Conservation (phyloP, 2,329 filamentous ascomycete species). For the Venturia oleaginea region DNA sequence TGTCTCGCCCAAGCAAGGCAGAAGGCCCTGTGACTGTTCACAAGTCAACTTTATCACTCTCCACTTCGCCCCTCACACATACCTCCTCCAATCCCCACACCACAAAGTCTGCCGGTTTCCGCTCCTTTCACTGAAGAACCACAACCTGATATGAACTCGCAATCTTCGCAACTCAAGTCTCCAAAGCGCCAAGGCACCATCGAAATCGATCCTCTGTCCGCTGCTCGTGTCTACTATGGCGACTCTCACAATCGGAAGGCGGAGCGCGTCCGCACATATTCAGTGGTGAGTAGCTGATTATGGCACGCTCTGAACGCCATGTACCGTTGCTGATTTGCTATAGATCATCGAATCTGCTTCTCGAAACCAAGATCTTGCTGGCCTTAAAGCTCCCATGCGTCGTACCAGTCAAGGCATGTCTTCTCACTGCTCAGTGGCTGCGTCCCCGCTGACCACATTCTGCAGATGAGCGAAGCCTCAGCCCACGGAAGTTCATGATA, state of each 20-base stretch:
- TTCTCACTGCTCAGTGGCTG: not conserved
- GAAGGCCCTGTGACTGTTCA: not conserved
- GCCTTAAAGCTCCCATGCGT: constrained; percentile 17
- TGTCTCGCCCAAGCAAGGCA: not conserved
- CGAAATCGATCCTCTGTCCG: constrained; percentile 47
- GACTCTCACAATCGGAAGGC: constrained; percentile 38
- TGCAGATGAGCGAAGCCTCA: constrained; percentile 61
- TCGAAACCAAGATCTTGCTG: constrained; percentile 14
- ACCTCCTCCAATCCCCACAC: not conserved
- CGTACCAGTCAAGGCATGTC: constrained; percentile 25
- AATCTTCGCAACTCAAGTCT: not conserved
- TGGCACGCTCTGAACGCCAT: not conserved
- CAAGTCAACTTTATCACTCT: not conserved
- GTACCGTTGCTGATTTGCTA: not conserved
- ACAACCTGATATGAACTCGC: constrained; percentile 6
- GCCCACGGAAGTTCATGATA: constrained; percentile 73
- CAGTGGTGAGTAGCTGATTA: constrained; percentile 37
- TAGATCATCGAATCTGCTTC: constrained; percentile 16
- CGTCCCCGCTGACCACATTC: not conserved
- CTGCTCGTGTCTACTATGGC: constrained; percentile 52
- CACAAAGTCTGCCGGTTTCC: not conserved
- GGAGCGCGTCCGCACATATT: constrained; percentile 44
- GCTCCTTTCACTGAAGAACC: not conserved
- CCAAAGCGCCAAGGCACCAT: constrained; percentile 9
- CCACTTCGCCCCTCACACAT: not conserved